These are phyloP conservation scores for Herpetomonas samuelpessoai DNA, from an alignment of 208 protist species.

Conservation along the genomic window DNA sequence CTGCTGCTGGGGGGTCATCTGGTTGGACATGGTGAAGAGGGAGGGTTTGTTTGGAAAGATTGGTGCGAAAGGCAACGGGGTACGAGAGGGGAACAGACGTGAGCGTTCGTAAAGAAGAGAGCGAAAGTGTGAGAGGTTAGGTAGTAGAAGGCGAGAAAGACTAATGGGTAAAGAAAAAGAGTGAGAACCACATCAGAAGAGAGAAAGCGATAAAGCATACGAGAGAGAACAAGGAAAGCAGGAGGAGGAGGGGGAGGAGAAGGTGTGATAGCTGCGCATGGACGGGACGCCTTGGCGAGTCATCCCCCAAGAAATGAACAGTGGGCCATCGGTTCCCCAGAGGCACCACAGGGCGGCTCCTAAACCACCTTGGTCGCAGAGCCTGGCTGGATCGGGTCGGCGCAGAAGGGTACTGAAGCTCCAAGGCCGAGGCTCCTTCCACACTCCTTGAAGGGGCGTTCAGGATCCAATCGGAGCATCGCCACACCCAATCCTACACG, in stretches of 20 bases:
- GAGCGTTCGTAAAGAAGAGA: neutral
- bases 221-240: constrained; percentile 6
- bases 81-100: neutral
- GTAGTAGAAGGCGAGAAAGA: too few relatives aligned
- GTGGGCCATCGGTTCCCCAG: too few relatives aligned
- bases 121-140: neutral
- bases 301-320: neutral
- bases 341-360: too few relatives aligned
- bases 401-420: neutral
- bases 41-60: neutral
- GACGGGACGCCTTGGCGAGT: neutral
- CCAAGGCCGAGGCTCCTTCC: too few relatives aligned
- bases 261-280: neutral
- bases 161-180: too few relatives aligned
- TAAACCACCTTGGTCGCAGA: too few relatives aligned
- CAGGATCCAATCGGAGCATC: too few relatives aligned
- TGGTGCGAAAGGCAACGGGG: neutral
- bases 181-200: constrained; percentile 5
- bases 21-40: neutral
- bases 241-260: constrained; percentile 6
- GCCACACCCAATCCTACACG: too few relatives aligned
- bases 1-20: constrained; percentile 1
- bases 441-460: too few relatives aligned
- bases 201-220: constrained; percentile 8
- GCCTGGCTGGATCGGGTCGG: neutral